phyloP scores from a whole-genome alignment of 2,329 filamentous ascomycete species.

The Ophiocordyceps sinensis region DNA sequence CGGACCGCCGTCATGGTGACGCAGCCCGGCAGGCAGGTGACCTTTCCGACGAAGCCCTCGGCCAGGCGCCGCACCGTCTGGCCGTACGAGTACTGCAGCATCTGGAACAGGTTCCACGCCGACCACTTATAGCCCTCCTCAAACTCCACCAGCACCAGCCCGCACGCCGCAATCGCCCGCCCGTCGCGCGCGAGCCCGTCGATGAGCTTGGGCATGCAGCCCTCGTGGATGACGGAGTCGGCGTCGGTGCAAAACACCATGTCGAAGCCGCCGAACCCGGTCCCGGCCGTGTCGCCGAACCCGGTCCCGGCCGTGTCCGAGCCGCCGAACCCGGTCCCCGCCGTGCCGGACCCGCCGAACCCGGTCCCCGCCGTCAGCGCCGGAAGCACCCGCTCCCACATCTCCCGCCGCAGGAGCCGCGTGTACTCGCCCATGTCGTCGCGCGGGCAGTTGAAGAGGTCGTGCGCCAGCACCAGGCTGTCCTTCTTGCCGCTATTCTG shows the following conservation, averaged over 20 bases:
- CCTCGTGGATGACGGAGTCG: background rate
- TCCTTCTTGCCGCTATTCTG: conserved; percentile 1
- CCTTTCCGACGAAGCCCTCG: background rate
- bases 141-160: background rate
- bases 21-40: background rate
- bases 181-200: background rate
- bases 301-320: too few relatives aligned
- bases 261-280: background rate
- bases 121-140: background rate
- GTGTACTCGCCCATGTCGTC: background rate
- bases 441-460: background rate
- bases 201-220: background rate
- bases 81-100: background rate
- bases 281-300: too few relatives aligned
- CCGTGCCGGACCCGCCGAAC: too few relatives aligned
- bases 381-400: background rate
- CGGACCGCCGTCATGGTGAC: background rate
- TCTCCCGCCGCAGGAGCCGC: background rate
- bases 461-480: background rate
- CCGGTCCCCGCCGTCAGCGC: too few relatives aligned
- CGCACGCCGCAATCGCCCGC: background rate
- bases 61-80: background rate
- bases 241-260: conserved; percentile 1
- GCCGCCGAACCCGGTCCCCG: too few relatives aligned
- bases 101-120: background rate